Base-by-base conservation (phyloP, 805 yeast genomes). In the Monosporozyma aquatica region DNA sequence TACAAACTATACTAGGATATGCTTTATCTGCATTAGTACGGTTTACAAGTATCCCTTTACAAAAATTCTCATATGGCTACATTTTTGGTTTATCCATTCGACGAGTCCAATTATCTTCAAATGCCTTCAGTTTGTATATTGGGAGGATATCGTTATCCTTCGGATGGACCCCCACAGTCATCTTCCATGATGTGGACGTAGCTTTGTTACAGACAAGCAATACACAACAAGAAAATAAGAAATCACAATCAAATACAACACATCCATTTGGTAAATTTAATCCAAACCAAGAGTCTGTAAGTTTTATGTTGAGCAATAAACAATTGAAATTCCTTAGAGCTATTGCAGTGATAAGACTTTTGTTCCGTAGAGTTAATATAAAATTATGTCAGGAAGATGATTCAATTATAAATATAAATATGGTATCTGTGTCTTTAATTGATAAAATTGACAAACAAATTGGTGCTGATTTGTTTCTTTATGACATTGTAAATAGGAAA, bases 81-180 rank as follows among this genome's bases (percentile, higher is more conserved):
- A 32, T 53, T 13, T 43, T 51, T 22, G 56, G 56, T 9, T 43
- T 47, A 11, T 48, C 55, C 14, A 39, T 55, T 17, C 45, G 49
- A 30, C 34, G 41, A 7, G 40, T 52, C 5, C 32, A 24, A 2
- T 18, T 55, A 13, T 25, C 46, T 8, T 46, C 54, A 3, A 30
- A 46, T 5, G 36, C 33, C 4, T 47, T 49, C 27, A 38, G 40
- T 14, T 13, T 56, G 23, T 37, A 30, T 11, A 46, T 56, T 3
- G 50, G 47, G 8, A 54, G 42, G 26, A 40, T 54, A 7, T 41
- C 44, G 13, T 34, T 56, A n/a, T 42, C 45, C 10, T 33, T 54
- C n/a, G 50, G 46, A 10, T 47, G 50, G 46, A 51, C 44, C 26
- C 56, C 53, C 1, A 44, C 50, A 3, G 42, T 56, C 8, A 45